A percentile compares a stretch with the other conserved stretches of the same genome.
Conservation (phyloP, 2,329 filamentous ascomycete genomes). For the Alternaria incomplexa region DNA sequence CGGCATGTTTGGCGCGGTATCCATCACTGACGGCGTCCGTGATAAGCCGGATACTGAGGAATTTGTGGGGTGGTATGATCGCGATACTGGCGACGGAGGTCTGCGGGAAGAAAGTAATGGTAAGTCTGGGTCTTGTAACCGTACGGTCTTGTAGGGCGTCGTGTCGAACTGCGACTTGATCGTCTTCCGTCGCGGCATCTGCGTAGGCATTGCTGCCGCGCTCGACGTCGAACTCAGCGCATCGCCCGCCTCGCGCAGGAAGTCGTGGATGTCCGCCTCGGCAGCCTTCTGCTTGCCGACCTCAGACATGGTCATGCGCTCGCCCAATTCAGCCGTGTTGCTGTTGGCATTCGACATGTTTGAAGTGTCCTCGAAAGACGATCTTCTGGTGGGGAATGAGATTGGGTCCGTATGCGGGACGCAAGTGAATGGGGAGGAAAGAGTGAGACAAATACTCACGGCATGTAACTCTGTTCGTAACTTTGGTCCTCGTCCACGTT, state of each 20-base stretch:
- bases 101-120: conserved; percentile 47
- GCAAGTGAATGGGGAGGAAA: conserved; percentile 30
- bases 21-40: conserved; percentile 58
- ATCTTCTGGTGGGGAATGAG: conserved; percentile 31
- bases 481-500: conserved; percentile 51
- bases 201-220: conserved; percentile 11
- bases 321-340: conserved; percentile 43
- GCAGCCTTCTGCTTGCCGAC: conserved; percentile 39
- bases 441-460: conserved; percentile 48
- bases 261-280: conserved; percentile 51
- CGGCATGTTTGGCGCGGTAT: conserved; percentile 56
- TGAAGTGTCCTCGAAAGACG: conserved; percentile 40
- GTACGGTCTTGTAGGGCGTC: conserved; percentile 23
- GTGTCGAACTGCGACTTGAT: conserved; percentile 30
- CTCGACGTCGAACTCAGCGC: conserved; percentile 32
- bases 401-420: conserved; percentile 30
- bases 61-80: conserved; percentile 58
- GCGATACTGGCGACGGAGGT: conserved; percentile 48
- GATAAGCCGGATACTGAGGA: conserved; percentile 52
- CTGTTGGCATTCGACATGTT: conserved; percentile 42
- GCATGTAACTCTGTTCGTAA: conserved; percentile 50
- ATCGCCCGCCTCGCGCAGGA: conserved; percentile 51
- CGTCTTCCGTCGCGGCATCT: conserved; percentile 34
- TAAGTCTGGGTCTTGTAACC: conserved; percentile 43
- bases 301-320: conserved; percentile 30